A percentile compares a stretch with the other conserved stretches of the same genome.
Evolutionary conservation across 2,329 filamentous ascomycete species (phyloP).

Genomic region (Beauveria medogensis): DNA sequence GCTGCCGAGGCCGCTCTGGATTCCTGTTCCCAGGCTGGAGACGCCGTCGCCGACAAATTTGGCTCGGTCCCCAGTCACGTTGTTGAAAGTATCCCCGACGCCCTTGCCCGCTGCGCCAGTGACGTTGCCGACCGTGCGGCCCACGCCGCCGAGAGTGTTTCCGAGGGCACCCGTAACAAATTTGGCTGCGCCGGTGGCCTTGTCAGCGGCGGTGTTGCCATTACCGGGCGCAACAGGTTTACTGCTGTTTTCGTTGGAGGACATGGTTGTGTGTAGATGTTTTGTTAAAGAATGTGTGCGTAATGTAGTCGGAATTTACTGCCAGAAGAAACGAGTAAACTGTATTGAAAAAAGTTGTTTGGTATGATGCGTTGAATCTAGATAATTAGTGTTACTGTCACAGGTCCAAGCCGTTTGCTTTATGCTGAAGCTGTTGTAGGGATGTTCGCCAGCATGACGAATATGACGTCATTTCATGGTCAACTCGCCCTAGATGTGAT

Average conservation of each 20-base stretch:
- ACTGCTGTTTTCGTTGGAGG: constrained; percentile 10
- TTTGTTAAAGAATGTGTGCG: background rate
- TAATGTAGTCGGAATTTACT: background rate
- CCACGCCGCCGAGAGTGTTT: constrained; percentile 33
- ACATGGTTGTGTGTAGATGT: constrained; percentile 1
- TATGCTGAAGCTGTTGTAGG: constrained; percentile 1
- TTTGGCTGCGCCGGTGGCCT: constrained; percentile 27
- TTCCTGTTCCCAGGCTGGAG: constrained; percentile 41
- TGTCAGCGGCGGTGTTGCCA: constrained; percentile 19
- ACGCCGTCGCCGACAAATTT: constrained; percentile 48
- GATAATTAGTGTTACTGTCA: background rate
- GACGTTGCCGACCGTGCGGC: constrained; percentile 32
- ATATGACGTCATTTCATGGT: constrained; percentile 6
- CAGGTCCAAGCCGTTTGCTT: background rate
- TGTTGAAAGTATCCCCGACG: constrained; percentile 46
- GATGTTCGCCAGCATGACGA: constrained; percentile 4
- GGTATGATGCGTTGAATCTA: background rate
- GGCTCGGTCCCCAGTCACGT: constrained; percentile 45
- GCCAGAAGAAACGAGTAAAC: background rate
- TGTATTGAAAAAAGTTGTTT: background rate
- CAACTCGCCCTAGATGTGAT: background rate
- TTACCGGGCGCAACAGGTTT: constrained; percentile 18
- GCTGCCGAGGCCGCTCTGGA: constrained; percentile 41
- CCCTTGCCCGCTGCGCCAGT: constrained; percentile 47
- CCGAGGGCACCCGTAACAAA: constrained; percentile 33